Conservation (phyloP, 345 rosid genomes). For the Passiflora organensis region DNA sequence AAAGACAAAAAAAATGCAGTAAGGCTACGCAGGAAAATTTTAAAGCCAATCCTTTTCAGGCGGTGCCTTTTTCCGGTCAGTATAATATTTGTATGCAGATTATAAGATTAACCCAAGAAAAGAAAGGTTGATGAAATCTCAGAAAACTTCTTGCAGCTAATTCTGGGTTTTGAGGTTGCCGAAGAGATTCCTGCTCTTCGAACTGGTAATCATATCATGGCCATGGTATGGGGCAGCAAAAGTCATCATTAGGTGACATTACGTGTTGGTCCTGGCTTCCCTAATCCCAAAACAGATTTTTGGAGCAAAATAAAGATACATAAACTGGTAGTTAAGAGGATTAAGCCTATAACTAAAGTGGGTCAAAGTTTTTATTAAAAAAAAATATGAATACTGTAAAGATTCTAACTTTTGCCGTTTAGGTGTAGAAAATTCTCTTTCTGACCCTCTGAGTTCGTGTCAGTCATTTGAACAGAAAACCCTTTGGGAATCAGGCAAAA, state of each 20-base stretch:
- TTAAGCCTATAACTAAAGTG: conserved; percentile 18
- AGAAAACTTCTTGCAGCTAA: conserved; percentile 19
- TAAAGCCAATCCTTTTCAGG: no score
- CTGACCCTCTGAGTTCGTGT: conserved; percentile 24
- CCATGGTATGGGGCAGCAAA: conserved; percentile 24
- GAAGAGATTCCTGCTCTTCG: conserved; percentile 21
- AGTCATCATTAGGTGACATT: conserved; percentile 24
- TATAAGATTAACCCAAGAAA: conserved; percentile 1
- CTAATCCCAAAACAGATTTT: conserved; percentile 22
- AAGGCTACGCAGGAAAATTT: no score
- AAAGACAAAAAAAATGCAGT: conserved; percentile 1
- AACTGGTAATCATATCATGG: conserved; percentile 17
- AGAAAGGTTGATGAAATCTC: no score
- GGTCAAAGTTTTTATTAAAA: conserved; percentile 11
- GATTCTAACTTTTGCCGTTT: conserved; percentile 32
- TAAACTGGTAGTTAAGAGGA: conserved; percentile 36
- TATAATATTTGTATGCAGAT: no score
- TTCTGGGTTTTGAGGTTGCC: conserved; percentile 10
- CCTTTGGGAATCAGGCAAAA: conserved; percentile 27
- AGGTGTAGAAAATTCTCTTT: conserved; percentile 9
- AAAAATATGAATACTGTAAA: conserved; percentile 20
- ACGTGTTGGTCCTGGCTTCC: background rate
- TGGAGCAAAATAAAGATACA: conserved; percentile 5
- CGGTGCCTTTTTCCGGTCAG: no score
- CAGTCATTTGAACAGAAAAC: conserved; percentile 41